Conservation (phyloP, 176 grass and related monocot genomes). For the Eleusine indica region DNA sequence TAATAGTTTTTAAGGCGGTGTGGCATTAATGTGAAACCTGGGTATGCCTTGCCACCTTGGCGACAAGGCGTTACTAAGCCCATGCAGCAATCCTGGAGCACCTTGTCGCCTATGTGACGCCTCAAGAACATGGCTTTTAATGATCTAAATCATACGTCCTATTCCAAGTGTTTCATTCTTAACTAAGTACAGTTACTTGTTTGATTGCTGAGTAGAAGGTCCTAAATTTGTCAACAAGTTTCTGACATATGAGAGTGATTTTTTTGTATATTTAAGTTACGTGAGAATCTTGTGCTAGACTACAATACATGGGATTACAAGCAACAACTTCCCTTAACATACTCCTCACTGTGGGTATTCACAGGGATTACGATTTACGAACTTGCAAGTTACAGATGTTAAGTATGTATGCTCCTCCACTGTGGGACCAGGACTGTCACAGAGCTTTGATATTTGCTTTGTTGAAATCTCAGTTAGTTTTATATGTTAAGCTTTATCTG, state of each 20-base stretch:
- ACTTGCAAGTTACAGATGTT: not conserved
- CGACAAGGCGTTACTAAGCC: not conserved
- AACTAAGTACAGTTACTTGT: not conserved
- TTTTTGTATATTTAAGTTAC: not conserved
- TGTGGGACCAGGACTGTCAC: not conserved
- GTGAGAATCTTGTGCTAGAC: constrained; percentile 7
- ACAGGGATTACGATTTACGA: not conserved
- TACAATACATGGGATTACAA: not conserved
- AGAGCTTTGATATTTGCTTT: not conserved
- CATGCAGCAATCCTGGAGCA: not conserved
- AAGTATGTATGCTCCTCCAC: not conserved
- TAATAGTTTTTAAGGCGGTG: not conserved
- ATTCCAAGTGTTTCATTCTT: not conserved
- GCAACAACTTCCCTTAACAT: not conserved
- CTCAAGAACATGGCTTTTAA: not conserved
- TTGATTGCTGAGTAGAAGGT: not conserved
- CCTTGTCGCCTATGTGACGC: not conserved
- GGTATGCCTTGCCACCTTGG: not conserved
- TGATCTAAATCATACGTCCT: not conserved
- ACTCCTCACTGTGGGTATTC: not conserved
- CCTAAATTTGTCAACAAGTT: not conserved
- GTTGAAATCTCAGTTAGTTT: constrained; percentile 21
- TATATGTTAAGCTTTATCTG: not conserved
- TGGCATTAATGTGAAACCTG: not conserved
- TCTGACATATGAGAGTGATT: not conserved